Percentiles rank a stretch among this genome's conserved stretches.
Conservation (phyloP, 805 yeast species). For the Candida khao-thaluensis region DNA sequence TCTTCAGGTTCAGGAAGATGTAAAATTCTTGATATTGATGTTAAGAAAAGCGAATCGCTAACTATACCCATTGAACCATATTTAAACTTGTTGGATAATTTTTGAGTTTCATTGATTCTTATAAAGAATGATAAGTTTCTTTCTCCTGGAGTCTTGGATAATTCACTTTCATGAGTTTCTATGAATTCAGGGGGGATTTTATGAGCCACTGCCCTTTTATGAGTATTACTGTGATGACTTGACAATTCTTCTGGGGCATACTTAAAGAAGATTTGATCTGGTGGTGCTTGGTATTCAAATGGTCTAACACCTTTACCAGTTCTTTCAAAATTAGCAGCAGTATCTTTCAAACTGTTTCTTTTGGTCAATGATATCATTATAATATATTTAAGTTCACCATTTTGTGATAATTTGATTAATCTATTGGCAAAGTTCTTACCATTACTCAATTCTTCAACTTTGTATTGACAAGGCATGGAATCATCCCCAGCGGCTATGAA, state of each 20-base stretch:
- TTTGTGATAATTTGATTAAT: constrained; percentile 29
- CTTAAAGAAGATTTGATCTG: constrained; percentile 23
- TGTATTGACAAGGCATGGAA: constrained; percentile 25
- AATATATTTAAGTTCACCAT: constrained; percentile 28
- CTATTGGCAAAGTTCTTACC: constrained; percentile 39
- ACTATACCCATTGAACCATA: constrained; percentile 27
- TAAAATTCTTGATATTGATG: constrained; percentile 27
- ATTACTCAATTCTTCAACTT: constrained; percentile 33
- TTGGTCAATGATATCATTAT: constrained; percentile 37
- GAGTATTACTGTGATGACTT: constrained; percentile 17
- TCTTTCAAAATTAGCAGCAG: constrained; percentile 16
- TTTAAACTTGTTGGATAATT: constrained; percentile 19
- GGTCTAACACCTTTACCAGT: constrained; percentile 26
- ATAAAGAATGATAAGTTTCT: constrained; percentile 34
- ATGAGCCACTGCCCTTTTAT: constrained; percentile 19
- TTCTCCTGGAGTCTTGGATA: constrained; percentile 26
- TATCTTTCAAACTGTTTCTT: constrained; percentile 24
- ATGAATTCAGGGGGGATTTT: constrained; percentile 28
- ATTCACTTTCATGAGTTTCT: constrained; percentile 23
- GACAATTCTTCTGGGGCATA: constrained; percentile 20
- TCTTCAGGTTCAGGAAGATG: constrained; percentile 22
- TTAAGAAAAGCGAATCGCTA: constrained; percentile 33
- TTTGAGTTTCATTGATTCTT: constrained; percentile 22
- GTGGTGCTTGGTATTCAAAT: constrained; percentile 32
- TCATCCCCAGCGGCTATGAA: constrained; percentile 41